Evolutionary conservation across 495 filamentous ascomycete species (phyloP).

Genomic region (Aspergillus coremiiformis): DNA sequence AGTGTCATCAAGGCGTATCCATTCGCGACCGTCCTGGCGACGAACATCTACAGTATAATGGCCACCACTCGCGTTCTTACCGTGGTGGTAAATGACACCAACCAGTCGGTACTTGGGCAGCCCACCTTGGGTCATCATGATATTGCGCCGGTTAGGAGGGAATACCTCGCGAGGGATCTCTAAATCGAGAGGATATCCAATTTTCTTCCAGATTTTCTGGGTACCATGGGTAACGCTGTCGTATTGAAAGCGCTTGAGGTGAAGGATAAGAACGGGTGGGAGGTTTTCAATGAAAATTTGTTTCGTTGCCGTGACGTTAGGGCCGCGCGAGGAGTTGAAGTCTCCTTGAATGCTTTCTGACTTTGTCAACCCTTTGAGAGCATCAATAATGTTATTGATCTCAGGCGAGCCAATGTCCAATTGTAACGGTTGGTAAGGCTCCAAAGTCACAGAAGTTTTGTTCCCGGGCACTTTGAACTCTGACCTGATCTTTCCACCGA

Average conservation of each 20-base stretch:
- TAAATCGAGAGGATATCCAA: conserved; percentile 89
- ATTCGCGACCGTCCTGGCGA: conserved; percentile 86
- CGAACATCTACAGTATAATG: conserved; percentile 97
- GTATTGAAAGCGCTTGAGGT: conserved; percentile 96
- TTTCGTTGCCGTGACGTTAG: conserved; percentile 73
- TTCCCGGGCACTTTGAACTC: conserved; percentile 81
- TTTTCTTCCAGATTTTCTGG: conserved; percentile 97
- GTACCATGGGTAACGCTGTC: conserved; percentile 77
- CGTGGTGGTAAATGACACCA: conserved; percentile 95
- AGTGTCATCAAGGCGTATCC: conserved; percentile 94
- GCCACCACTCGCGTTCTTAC: conserved; percentile 87
- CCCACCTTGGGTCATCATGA: conserved; percentile 52
- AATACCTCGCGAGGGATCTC: conserved; percentile 94
- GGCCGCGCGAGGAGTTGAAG: conserved; percentile 74
- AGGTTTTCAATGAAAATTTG: conserved; percentile 92
- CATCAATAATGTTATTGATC: conserved; percentile 85
- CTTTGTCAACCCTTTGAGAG: conserved; percentile 73
- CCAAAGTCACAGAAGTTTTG: conserved; percentile 82
- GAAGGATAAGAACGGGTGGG: conserved; percentile 86
- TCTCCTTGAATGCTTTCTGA: conserved; percentile 80
- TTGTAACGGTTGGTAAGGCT: conserved; percentile 90
- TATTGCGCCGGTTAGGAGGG: conserved; percentile 61
- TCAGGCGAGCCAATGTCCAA: conserved; percentile 84
- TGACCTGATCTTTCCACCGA: conserved; percentile 85
- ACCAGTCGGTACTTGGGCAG: conserved; percentile 76